Evolutionary conservation across 2,329 filamentous ascomycete genomes (phyloP).

Genomic region (Cryphonectria parasitica): DNA sequence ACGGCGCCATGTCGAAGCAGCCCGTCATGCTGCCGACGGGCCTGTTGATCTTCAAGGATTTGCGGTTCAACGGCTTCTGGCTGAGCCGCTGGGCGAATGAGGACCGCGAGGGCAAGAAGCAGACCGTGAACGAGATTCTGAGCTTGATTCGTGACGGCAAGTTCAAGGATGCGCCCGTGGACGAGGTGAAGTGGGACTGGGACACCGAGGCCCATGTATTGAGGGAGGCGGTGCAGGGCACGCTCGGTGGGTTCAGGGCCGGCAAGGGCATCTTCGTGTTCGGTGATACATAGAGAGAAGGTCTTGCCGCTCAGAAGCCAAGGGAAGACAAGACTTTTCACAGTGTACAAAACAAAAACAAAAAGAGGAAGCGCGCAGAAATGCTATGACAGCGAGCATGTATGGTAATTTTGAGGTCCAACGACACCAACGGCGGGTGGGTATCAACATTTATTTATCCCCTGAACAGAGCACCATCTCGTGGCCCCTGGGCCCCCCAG

Average conservation of each 20-base stretch:
- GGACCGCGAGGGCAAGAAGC: constrained; percentile 72
- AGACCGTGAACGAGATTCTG: constrained; percentile 84
- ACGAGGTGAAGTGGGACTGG: constrained; percentile 82
- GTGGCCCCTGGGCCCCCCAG: background rate
- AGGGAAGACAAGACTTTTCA: background rate
- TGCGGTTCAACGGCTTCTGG: constrained; percentile 93
- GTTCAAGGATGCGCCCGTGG: constrained; percentile 83
- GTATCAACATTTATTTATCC: constrained; percentile 4
- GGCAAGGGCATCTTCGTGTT: constrained; percentile 94
- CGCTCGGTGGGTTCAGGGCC: constrained; percentile 79
- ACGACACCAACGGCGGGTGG: background rate
- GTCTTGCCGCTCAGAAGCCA: constrained; percentile 21
- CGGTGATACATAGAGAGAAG: constrained; percentile 51
- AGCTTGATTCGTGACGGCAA: constrained; percentile 72
- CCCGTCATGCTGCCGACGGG: constrained; percentile 81
- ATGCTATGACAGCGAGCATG: background rate
- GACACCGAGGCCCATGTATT: constrained; percentile 73
- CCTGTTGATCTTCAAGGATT: constrained; percentile 89
- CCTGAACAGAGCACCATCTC: background rate
- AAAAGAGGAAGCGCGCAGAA: background rate
- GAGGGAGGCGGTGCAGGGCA: constrained; percentile 76
- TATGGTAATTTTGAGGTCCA: background rate
- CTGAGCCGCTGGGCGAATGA: constrained; percentile 84
- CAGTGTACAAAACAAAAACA: background rate
- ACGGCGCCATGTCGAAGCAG: constrained; percentile 92